Evolutionary conservation across 192 early-diverging fungal genomes (phyloP).

Genomic region (Coemansia sp.): DNA sequence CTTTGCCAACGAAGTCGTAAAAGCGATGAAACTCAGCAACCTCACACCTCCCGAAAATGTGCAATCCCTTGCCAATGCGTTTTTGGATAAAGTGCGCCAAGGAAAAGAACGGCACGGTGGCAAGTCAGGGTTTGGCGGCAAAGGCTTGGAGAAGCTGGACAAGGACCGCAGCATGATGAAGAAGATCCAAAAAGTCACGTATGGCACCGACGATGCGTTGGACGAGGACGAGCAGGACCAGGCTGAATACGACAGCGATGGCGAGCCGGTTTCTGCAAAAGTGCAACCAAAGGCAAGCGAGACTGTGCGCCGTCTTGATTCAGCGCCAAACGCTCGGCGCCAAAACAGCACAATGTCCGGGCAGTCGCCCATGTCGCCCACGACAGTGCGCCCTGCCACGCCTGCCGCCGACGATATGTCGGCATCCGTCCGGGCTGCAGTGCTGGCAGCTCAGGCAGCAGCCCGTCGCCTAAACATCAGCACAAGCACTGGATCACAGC

Average conservation of each 20-base stretch:
- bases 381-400: background rate
- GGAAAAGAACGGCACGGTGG: constrained; percentile 20
- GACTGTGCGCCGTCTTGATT: constrained; percentile 59
- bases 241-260: constrained; percentile 39
- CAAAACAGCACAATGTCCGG: constrained; percentile 2
- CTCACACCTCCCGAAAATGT: constrained; percentile 74
- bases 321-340: constrained; percentile 54
- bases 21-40: constrained; percentile 80
- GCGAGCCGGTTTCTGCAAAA: background rate
- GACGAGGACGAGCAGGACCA: constrained; percentile 37
- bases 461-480: constrained; percentile 41
- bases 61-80: constrained; percentile 70
- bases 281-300: constrained; percentile 53
- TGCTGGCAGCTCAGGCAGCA: constrained; percentile 45
- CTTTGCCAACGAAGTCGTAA: constrained; percentile 88
- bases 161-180: constrained; percentile 87
- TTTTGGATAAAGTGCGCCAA: constrained; percentile 40
- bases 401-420: constrained; percentile 23
- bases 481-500: background rate
- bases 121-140: constrained; percentile 87
- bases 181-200: constrained; percentile 86
- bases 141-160: constrained; percentile 92
- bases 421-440: constrained; percentile 36
- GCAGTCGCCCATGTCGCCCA: constrained; percentile 24
- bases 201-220: constrained; percentile 69